Base-by-base conservation (phyloP, 768 basidiomycete genomes). In the Podaxis sp. region DNA sequence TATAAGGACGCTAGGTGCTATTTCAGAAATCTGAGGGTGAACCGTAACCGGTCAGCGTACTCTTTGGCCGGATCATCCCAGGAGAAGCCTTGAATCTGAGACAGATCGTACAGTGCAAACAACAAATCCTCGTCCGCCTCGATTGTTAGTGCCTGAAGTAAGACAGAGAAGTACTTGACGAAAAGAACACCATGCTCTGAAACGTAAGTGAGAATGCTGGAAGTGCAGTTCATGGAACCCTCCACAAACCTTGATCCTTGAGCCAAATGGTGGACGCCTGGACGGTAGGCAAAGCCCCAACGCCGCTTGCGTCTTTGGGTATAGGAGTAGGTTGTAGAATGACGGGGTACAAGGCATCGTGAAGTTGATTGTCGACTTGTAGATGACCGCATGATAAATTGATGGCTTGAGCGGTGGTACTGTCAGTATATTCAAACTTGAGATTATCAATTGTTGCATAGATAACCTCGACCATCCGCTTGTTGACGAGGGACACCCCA, bases 121-220 rank as follows among this genome's bases (percentile, higher is more conserved):
- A 99, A 74, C 65, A 99, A 87, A 75, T 99, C 97, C 75, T 99
- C 97, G 71, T 99, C 97, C n/a, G 92, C 85, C 70, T 98, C 95
- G 15, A 99, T 87, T 0, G 95, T 97, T 74, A 99, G 79, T 2
- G 96, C 93, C 72, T 99, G 97, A 15, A 99, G 78, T 13, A 99
- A 77, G 56, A 99, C 84, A 1, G 96, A 96, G 58, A 93, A 96
- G 70, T 99, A 99, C 76, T 99, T 99, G 78, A 99, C 83, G 73
- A 97, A 99, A n/a, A 94, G 75, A 8, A 99, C 97, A 17, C 97
- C 97, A 66, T 99, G 97, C n/a, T 90, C 97, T 99, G 56, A 37
- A 58, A 46, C 12, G 54, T 56, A 7, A 5, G 38, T 41, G 5
- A 48, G 57, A 28, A 65, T 36, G 44, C 7, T 37, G 30, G 11